phyloP scores from a whole-genome alignment of 352 stramenopile genomes.

The Globisporangium apiculatum region DNA sequence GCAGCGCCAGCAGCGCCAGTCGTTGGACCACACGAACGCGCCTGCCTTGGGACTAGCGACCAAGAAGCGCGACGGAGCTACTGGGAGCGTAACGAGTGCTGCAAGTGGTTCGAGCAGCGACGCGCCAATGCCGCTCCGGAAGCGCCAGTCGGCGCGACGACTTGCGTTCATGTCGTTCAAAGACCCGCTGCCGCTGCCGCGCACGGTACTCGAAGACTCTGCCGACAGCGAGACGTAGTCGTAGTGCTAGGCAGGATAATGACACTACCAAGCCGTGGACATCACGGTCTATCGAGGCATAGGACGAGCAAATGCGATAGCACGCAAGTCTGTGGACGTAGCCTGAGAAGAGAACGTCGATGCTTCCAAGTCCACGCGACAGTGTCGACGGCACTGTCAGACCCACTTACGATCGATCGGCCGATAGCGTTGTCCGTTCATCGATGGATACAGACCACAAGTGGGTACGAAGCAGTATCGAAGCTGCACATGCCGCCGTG shows the following conservation, averaged over 20 bases:
- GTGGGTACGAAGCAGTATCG: too few species aligned
- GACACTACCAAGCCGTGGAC: too few species aligned
- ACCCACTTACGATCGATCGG: too few species aligned
- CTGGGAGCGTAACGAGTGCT: neutral
- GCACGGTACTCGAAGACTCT: conserved; percentile 3
- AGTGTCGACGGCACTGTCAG: too few species aligned
- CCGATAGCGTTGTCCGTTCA: too few species aligned
- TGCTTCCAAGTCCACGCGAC: too few species aligned
- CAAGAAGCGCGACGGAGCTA: conserved; percentile 17
- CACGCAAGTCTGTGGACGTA: too few species aligned
- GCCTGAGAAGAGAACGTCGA: too few species aligned
- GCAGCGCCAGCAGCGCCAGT: conserved; percentile 27
- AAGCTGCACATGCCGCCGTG: too few species aligned
- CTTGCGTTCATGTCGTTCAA: conserved; percentile 9
- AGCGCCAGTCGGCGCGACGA: conserved; percentile 3
- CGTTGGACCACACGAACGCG: conserved; percentile 12
- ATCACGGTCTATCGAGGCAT: too few species aligned
- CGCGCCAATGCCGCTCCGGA: neutral
- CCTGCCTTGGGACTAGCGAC: neutral
- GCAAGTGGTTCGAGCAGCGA: neutral
- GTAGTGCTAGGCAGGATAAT: neutral
- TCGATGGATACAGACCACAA: too few species aligned
- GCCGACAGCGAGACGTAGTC: neutral
- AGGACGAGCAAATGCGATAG: too few species aligned
- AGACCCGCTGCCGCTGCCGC: neutral